Conservation (phyloP, 352 stramenopile genomes). For the Globisporangium canariense region DNA sequence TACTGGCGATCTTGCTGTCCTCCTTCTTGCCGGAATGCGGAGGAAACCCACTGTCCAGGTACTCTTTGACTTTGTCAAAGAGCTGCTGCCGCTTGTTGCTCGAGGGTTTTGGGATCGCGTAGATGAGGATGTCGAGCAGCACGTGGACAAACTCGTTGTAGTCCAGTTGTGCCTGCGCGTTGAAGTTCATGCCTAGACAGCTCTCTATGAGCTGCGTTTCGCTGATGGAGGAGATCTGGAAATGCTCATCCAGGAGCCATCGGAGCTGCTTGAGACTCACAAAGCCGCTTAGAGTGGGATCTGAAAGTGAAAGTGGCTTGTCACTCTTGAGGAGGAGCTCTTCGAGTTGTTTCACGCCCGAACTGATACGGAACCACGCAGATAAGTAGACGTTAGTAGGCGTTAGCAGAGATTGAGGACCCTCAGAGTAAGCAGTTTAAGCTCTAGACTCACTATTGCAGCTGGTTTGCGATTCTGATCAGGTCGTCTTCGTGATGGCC, state of each 20-base stretch:
- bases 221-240: conserved; percentile 27
- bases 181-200: conserved; percentile 64
- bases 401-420: neutral
- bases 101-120: conserved; percentile 26
- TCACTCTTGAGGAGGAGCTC: conserved; percentile 29
- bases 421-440: neutral
- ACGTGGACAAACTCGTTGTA: conserved; percentile 48
- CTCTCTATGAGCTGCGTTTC: conserved; percentile 47
- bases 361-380: conserved; percentile 12
- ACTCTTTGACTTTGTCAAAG: conserved; percentile 30
- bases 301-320: neutral
- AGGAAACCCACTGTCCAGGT: conserved; percentile 41
- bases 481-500: conserved; percentile 44
- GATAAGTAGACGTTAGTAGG: no score
- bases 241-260: conserved; percentile 34
- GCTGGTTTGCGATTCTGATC: conserved; percentile 33
- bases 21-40: neutral
- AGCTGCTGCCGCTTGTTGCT: conserved; percentile 21
- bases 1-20: neutral
- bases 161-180: conserved; percentile 44
- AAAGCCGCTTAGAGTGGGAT: conserved; percentile 26
- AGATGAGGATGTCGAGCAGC: conserved; percentile 56
- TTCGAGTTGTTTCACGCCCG: conserved; percentile 45
- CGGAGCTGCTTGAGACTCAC: conserved; percentile 50
- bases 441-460: conserved; percentile 42